Evolutionary conservation across 2,329 filamentous ascomycete genomes (phyloP), one percentile per base, ranked within the genome.

Genomic region (Sporothrix euskadiensis): DNA sequence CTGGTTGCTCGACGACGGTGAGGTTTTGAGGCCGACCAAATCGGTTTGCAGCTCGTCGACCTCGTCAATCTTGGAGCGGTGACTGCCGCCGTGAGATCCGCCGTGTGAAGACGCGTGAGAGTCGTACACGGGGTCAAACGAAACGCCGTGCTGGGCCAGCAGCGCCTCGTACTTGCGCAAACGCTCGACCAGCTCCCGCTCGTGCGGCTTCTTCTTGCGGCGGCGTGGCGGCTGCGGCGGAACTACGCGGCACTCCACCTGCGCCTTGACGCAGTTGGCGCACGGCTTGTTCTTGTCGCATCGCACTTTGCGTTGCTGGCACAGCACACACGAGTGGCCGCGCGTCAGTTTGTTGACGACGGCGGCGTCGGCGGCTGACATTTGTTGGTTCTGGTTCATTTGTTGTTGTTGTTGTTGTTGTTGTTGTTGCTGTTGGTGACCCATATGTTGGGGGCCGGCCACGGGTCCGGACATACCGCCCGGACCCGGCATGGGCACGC

Each of bases 211-310:
- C 81, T 88, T 89, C 82, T 88, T 89, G 73, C 88, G 83, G 12
- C 88, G 80, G 78, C 89, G 81, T 78, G 89, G 84, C 79, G 89
- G 83, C 79, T 88, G 81, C 77, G 88, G 83, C 78, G 88, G 83
- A 76, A 87, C 81, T 8, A 90, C 87, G 52, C 85, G 84, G 79
- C 90, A 94, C 76, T 92, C 87, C 44, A 86, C 86, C 30, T 85
- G 82, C 71, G 88, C 86, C 80, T 88, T 90, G 79, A 89, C 83
- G 78, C 91, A 93, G 81, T 91, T 91, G 77, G 87, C 84, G 79
- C 92, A 94, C 19, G 91, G 91, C 80, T 90, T 90, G 77, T 86
- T 88, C 81, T 91, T 91, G 80, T 93, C 89, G 81, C 92, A 94
- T 74, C 90, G 90, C 57, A 94, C 87, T 80, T 94, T 94, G 75